These are phyloP conservation scores for Silene uniflora DNA, from an alignment of 148 eudicot genomes.

Conservation along the genomic window DNA sequence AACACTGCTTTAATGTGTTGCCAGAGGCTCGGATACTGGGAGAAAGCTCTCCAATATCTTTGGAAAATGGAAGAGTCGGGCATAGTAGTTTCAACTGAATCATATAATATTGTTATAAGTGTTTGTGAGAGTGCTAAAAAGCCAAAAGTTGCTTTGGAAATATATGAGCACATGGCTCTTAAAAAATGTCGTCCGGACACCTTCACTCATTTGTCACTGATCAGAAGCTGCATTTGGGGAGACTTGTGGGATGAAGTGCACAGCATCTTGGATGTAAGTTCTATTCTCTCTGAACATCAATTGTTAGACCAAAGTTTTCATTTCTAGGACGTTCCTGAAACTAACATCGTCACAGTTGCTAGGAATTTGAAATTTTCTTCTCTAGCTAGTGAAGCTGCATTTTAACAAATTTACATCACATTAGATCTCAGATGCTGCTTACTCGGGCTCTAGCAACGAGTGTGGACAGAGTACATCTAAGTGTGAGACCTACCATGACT, in stretches of 20 bases:
- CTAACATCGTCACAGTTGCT: neutral
- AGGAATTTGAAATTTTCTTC: neutral
- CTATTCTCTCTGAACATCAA: neutral
- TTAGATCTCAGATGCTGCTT: too few relatives aligned
- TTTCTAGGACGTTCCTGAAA: neutral
- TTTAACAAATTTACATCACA: neutral
- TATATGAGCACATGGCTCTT: slow-evolving; percentile 57
- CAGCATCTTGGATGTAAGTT: slow-evolving; percentile 50
- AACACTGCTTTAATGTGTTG: slow-evolving; percentile 60
- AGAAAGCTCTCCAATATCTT: slow-evolving; percentile 53
- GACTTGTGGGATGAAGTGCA: slow-evolving; percentile 53
- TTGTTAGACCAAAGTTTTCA: too few relatives aligned
- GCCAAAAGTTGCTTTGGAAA: slow-evolving; percentile 53
- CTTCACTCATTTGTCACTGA: slow-evolving; percentile 53
- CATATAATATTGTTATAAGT: slow-evolving; percentile 62
- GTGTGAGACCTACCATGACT: too few relatives aligned
- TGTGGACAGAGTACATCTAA: too few relatives aligned
- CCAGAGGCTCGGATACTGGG: slow-evolving; percentile 57
- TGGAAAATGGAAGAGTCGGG: slow-evolving; percentile 64
- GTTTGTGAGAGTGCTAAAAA: slow-evolving; percentile 67
- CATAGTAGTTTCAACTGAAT: slow-evolving; percentile 35
- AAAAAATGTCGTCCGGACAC: slow-evolving; percentile 47
- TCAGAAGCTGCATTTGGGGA: slow-evolving; percentile 68
- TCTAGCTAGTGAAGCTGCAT: neutral
- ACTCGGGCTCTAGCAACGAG: neutral